A percentile compares a stretch with the other conserved stretches of the same genome.
phyloP scores from a whole-genome alignment of 2,329 filamentous ascomycete species.

The Epichloe gansuensis region DNA sequence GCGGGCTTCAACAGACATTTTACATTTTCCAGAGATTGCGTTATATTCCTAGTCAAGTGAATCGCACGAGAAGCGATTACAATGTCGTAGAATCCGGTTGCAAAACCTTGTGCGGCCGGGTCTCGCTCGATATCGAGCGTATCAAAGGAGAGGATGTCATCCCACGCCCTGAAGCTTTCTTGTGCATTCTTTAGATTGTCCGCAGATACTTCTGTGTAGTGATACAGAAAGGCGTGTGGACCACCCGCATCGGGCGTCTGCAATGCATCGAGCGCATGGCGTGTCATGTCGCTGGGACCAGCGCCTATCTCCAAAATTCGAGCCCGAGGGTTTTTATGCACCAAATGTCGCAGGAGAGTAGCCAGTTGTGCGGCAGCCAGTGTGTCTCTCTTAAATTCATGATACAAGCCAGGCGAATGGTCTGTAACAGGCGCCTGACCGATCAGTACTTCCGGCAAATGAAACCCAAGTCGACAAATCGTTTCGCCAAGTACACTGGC shows the following conservation, averaged over 20 bases:
- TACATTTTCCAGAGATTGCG: slow-evolving; percentile 10
- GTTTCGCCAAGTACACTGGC: not conserved
- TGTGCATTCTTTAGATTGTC: not conserved
- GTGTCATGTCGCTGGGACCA: not conserved
- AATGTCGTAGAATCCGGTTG: not conserved
- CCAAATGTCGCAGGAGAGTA: not conserved
- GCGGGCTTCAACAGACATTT: slow-evolving; percentile 14
- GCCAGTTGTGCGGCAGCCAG: not conserved
- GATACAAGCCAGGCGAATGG: too few species aligned
- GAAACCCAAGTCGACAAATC: not conserved
- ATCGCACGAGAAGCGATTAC: not conserved
- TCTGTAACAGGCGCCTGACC: too few species aligned
- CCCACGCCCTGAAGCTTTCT: not conserved
- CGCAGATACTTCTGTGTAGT: not conserved
- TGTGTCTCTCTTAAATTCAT: too few species aligned
- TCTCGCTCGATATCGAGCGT: not conserved
- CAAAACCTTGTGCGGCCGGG: not conserved
- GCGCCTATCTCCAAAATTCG: not conserved
- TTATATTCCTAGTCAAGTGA: slow-evolving; percentile 15
- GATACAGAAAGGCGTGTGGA: not conserved
- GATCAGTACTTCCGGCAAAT: not conserved
- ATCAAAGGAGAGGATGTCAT: not conserved
- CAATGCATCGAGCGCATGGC: not conserved
- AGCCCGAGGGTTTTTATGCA: not conserved
- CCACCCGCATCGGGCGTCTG: not conserved